Percentiles rank a stretch among this genome's conserved stretches.
phyloP scores from a whole-genome alignment of 2,329 filamentous ascomycete genomes.

The Xylariaceae sp. region DNA sequence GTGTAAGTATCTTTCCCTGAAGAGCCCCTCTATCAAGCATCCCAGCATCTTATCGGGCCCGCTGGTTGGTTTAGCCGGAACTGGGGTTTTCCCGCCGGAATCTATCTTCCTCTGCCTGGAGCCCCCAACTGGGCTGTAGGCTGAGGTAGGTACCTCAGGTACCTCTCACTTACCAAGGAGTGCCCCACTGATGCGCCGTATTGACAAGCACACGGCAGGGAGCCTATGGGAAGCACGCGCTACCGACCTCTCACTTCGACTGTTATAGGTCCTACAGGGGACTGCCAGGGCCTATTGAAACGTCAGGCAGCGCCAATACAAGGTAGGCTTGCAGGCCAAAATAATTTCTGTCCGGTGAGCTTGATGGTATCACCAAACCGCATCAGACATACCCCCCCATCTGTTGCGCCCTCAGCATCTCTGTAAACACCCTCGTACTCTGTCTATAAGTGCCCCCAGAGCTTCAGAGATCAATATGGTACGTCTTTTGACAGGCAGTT shows the following conservation, averaged over 20 bases:
- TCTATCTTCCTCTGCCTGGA: not conserved
- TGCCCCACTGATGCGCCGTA: not conserved
- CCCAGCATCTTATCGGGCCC: constrained; percentile 4
- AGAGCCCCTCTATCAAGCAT: constrained; percentile 8
- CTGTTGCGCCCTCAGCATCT: not conserved
- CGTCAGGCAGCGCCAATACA: constrained; percentile 1
- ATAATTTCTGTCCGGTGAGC: constrained; percentile 7
- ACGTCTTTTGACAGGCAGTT: not conserved
- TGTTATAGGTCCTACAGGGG: not conserved
- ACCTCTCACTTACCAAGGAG: not conserved
- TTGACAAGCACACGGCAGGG: not conserved
- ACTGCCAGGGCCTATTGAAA: not conserved
- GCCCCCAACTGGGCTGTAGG: not conserved
- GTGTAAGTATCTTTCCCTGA: not conserved
- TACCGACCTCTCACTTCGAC: not conserved
- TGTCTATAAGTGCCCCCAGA: not conserved
- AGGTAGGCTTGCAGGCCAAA: not conserved
- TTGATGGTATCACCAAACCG: not conserved
- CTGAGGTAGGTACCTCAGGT: not conserved
- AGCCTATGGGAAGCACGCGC: not conserved
- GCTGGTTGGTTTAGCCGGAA: constrained; percentile 11
- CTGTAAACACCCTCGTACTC: not conserved
- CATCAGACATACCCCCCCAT: not conserved
- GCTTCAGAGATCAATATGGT: constrained; percentile 13
- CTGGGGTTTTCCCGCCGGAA: constrained; percentile 10